Evolutionary conservation across 768 basidiomycete species (phyloP).

Genomic region (Amanita phalloides): DNA sequence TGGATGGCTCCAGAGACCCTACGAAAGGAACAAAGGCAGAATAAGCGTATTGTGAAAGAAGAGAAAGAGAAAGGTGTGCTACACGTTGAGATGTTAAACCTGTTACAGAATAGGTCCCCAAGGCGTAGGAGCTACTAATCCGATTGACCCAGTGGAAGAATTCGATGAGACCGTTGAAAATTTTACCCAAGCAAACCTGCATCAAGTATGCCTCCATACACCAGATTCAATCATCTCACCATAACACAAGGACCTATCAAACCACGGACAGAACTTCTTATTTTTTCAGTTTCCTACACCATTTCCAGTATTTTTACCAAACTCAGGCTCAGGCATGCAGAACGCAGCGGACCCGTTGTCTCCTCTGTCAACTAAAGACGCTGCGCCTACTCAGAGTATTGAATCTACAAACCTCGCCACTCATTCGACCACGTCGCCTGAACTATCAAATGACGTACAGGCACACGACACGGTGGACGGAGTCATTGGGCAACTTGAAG

Average conservation of each 20-base stretch:
- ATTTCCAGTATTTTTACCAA: constrained; percentile 62
- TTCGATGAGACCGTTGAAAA: constrained; percentile 69
- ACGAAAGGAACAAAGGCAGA: constrained; percentile 30
- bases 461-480: constrained; percentile 49
- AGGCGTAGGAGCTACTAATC: constrained; percentile 42
- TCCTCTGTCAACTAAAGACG: constrained; percentile 32
- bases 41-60: constrained; percentile 36
- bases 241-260: constrained; percentile 29
- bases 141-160: constrained; percentile 64
- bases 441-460: constrained; percentile 15
- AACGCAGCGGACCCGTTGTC: constrained; percentile 16
- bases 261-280: constrained; percentile 61
- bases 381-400: constrained; percentile 55
- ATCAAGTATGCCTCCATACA: constrained; percentile 24
- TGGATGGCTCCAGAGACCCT: constrained; percentile 83
- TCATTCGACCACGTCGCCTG: constrained; percentile 15
- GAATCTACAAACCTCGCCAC: constrained; percentile 25
- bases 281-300: constrained; percentile 87
- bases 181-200: constrained; percentile 29
- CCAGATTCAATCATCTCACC: not conserved
- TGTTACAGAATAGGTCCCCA: not conserved
- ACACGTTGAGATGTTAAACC: not conserved
- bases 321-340: constrained; percentile 13
- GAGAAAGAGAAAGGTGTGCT: constrained; percentile 15
- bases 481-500: constrained; percentile 72